phyloP scores from a whole-genome alignment of 768 basidiomycete species.

The Calocybe indica region DNA sequence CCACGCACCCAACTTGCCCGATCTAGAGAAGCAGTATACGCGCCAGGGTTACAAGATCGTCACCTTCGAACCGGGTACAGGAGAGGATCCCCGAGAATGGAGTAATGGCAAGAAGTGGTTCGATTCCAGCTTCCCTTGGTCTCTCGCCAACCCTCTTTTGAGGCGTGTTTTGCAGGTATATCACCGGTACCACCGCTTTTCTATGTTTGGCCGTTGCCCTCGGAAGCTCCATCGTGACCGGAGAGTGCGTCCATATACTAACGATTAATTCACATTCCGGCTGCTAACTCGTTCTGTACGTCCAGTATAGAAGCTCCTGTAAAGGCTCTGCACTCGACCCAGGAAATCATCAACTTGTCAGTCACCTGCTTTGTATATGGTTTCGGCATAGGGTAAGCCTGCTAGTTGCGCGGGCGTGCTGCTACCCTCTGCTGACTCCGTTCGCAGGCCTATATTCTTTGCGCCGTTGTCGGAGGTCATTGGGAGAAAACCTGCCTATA shows the following conservation, averaged over 20 bases:
- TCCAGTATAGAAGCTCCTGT: slow-evolving; percentile 27
- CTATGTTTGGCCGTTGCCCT: slow-evolving; percentile 32
- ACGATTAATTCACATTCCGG: background rate
- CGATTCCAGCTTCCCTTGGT: background rate
- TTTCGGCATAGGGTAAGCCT: slow-evolving; percentile 30
- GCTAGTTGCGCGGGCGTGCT: no score
- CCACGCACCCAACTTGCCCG: background rate
- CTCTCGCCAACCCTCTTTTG: no score
- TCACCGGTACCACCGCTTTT: slow-evolving; percentile 29
- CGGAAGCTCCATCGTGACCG: slow-evolving; percentile 34
- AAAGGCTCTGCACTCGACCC: slow-evolving; percentile 22
- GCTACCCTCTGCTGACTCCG: no score
- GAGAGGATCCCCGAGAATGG: slow-evolving; percentile 34
- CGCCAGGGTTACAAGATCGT: slow-evolving; percentile 12
- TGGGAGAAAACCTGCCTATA: slow-evolving; percentile 30
- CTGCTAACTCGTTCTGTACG: background rate
- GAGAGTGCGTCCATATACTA: slow-evolving; percentile 24
- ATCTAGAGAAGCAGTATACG: slow-evolving; percentile 8
- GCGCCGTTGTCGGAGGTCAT: slow-evolving; percentile 33
- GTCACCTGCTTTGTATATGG: slow-evolving; percentile 38
- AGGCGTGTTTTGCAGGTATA: slow-evolving; percentile 19
- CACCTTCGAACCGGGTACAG: slow-evolving; percentile 15
- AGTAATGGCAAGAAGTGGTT: slow-evolving; percentile 27
- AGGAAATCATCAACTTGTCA: slow-evolving; percentile 34
- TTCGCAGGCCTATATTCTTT: slow-evolving; percentile 31